These are phyloP conservation scores for Rhizophora mangle DNA, from an alignment of 345 rosid species.

Conservation along the genomic window DNA sequence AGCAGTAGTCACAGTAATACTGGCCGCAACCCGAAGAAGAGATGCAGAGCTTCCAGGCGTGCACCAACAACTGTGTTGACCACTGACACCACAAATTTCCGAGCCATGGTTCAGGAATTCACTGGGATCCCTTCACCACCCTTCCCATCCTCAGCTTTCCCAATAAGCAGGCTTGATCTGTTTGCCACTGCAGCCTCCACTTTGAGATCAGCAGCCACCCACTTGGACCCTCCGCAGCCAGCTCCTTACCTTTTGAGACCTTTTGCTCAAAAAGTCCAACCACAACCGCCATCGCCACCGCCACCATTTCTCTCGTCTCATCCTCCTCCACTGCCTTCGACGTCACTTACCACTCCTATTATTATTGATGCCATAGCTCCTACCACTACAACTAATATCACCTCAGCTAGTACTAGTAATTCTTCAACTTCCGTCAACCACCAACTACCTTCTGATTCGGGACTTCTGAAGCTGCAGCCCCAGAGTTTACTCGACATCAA, in stretches of 20 bases:
- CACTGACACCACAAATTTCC: conserved; percentile 86
- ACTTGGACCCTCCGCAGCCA: conserved; percentile 33
- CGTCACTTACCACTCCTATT: not conserved
- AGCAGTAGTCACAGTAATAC: conserved; percentile 22
- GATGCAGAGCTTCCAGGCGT: conserved; percentile 84
- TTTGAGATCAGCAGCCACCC: conserved; percentile 32
- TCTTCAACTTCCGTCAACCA: conserved; percentile 29
- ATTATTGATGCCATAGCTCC: conserved; percentile 35
- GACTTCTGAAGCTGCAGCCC: conserved; percentile 25
- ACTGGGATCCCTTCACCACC: conserved; percentile 96
- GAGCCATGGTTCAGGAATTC: conserved; percentile 98
- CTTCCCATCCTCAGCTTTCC: conserved; percentile 55
- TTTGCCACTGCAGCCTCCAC: conserved; percentile 44
- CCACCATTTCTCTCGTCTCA: conserved; percentile 33
- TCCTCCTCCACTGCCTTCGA: conserved; percentile 15
- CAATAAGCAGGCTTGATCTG: conserved; percentile 62
- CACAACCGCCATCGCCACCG: not conserved
- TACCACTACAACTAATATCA: conserved; percentile 14
- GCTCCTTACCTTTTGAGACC: conserved; percentile 57
- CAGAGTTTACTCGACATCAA: conserved; percentile 38
- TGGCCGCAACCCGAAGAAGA: conserved; percentile 72
- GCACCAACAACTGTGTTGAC: conserved; percentile 92
- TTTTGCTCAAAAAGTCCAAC: conserved; percentile 43
- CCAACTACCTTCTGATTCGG: conserved; percentile 29
- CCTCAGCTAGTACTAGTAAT: conserved; percentile 9